Evolutionary conservation across 2,329 filamentous ascomycete species (phyloP).

Genomic region (Acrocalymma vagum): DNA sequence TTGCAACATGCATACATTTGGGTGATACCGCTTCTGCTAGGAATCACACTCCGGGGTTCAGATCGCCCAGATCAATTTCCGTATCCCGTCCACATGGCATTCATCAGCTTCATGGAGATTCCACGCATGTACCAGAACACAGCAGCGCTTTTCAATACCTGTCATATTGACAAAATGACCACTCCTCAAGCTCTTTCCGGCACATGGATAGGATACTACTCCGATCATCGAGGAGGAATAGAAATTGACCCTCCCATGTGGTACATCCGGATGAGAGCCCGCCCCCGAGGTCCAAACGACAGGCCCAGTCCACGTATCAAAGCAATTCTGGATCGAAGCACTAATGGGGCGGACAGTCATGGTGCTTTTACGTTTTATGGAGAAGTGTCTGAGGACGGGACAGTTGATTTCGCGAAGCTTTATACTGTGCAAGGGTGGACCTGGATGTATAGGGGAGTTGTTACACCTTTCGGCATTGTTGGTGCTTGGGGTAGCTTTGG

Average conservation of each 20-base stretch:
- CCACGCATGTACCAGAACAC: conserved; percentile 14
- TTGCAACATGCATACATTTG: conserved; percentile 15
- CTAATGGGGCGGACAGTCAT: conserved; percentile 18
- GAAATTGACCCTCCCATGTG: conserved; percentile 22
- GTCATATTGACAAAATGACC: conserved; percentile 26
- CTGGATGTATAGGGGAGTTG: conserved; percentile 24
- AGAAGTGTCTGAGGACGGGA: conserved; percentile 19
- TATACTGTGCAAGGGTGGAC: conserved; percentile 12
- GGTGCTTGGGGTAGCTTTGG: conserved; percentile 22
- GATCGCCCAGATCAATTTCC: conserved; percentile 11
- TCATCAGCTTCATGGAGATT: conserved; percentile 22
- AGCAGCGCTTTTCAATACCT: conserved; percentile 15
- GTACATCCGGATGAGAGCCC: conserved; percentile 16
- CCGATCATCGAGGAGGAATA: conserved; percentile 16
- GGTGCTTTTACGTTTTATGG: conserved; percentile 26
- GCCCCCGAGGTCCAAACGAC: conserved; percentile 1
- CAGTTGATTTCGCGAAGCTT: conserved; percentile 21
- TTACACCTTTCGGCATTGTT: conserved; percentile 34
- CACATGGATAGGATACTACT: conserved; percentile 25
- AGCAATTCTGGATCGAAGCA: conserved; percentile 14
- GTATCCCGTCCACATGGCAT: conserved; percentile 17
- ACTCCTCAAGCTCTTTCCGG: conserved; percentile 21
- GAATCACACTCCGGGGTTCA: background rate
- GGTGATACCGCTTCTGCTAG: conserved; percentile 4
- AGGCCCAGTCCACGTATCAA: conserved; percentile 3